Evolutionary conservation across 148 eudicot genomes (phyloP), one percentile per base, ranked within the genome.

Genomic region (Heliosperma pusillum): DNA sequence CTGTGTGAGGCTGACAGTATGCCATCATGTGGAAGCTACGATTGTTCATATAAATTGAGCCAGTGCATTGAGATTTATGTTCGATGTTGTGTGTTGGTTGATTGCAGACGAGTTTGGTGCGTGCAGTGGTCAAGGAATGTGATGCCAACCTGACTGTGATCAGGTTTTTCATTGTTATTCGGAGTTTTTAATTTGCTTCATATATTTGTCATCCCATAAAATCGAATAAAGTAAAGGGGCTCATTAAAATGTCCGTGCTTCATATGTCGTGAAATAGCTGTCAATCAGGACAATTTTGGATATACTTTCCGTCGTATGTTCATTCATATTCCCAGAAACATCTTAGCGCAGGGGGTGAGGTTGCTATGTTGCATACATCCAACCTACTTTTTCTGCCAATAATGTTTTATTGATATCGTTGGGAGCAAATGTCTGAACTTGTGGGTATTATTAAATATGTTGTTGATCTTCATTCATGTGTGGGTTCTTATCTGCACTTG

Each of bases 111-210:
- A 94, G 97, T 85, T 86, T 94, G 88, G 98, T 94, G 73, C 89
- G 98, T 63, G 98, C 97, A 36, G 96, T 94, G 71, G 97, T 90
- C 83, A 96, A 80, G 58, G 98, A 94, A 92, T 90, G 89, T 77
- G 91, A 81, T 79, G 97, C 96, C 36, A 90, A 84, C 78, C 86
- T 94, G 73, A 89, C 74, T n/a, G 84, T 84, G 66, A 87, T 94
- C 52, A 91, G 98, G 98, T 91, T 29, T 61, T 70, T 67, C 66
- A 71, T 52, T 74, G 74, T 70, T 29, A 42, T 13, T 74, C 45
- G 5, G 64, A 19, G 70, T 7, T 57, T 59, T 63, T 26, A 68
- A 5, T 25, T 73, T 60, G 27, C 13, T 56, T 68, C 20, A 16
- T 5, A 9, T 11, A 2, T 29, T 11, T n/a, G 15, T 7, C 24